Evolutionary conservation across 305 asterid genomes (phyloP).

Genomic region (Ruellia speciosa): DNA sequence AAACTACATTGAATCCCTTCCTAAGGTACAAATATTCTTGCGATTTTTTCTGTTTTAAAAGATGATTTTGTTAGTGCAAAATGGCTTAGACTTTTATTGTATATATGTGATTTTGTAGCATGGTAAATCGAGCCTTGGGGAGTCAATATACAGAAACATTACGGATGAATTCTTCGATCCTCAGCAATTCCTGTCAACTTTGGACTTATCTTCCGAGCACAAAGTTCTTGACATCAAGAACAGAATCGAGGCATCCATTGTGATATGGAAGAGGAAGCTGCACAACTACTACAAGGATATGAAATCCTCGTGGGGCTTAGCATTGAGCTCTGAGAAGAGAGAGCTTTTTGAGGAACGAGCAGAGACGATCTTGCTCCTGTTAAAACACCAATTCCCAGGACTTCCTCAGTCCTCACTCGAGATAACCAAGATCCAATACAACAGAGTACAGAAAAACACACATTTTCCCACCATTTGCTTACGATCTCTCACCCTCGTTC

Average conservation of each 20-base stretch:
- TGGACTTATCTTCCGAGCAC: conserved; percentile 78
- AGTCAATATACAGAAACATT: conserved; percentile 54
- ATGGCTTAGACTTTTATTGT: background rate
- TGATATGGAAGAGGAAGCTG: conserved; percentile 83
- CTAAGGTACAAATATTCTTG: conserved; percentile 41
- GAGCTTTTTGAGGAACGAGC: conserved; percentile 85
- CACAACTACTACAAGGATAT: conserved; percentile 38
- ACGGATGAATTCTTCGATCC: conserved; percentile 70
- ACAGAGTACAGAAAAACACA: conserved; percentile 34
- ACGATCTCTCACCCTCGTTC: background rate
- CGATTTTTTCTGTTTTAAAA: background rate
- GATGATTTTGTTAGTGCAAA: background rate
- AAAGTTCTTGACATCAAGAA: conserved; percentile 72
- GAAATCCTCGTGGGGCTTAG: conserved; percentile 56
- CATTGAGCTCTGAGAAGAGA: conserved; percentile 63
- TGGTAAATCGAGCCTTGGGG: conserved; percentile 80
- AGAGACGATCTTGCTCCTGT: conserved; percentile 55
- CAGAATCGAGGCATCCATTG: conserved; percentile 78
- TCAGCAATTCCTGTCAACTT: conserved; percentile 48
- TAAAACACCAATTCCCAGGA: conserved; percentile 69
- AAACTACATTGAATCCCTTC: conserved; percentile 75
- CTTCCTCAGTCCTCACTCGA: conserved; percentile 80
- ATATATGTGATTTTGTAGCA: conserved; percentile 32
- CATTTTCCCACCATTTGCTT: background rate
- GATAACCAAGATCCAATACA: conserved; percentile 67